phyloP scores from a whole-genome alignment of 176 grass and related monocot species.

The Lolium rigidum region DNA sequence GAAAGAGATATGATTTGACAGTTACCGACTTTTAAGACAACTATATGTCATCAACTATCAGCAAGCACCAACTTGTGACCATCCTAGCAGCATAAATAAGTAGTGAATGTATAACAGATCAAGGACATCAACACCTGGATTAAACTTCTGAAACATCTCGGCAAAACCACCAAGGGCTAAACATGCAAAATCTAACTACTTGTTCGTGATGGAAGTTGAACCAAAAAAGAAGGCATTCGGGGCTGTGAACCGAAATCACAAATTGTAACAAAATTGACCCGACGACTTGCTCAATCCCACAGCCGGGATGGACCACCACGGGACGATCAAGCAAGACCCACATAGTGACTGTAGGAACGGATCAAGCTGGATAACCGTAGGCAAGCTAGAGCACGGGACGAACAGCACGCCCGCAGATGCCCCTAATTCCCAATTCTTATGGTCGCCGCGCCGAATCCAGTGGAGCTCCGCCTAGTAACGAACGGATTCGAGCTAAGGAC shows the following conservation, averaged over 20 bases:
- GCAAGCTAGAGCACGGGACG: not conserved
- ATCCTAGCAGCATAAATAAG: not conserved
- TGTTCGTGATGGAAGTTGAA: not conserved
- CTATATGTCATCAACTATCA: not conserved
- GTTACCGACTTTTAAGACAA: not conserved
- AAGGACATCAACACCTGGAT: not conserved
- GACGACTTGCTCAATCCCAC: not conserved
- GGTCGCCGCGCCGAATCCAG: slow-evolving; percentile 10
- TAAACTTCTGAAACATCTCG: not conserved
- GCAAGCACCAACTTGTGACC: not conserved
- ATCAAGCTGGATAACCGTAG: not conserved
- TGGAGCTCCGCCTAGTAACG: not conserved
- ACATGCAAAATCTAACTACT: not conserved
- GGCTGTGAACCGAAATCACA: slow-evolving; percentile 5
- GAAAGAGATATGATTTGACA: slow-evolving; percentile 1
- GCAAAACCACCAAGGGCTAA: not conserved
- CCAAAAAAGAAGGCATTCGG: not conserved
- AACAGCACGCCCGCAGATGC: not conserved
- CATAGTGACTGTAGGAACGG: not conserved
- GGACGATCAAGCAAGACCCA: not conserved
- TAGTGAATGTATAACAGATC: not conserved
- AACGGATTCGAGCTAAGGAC: not conserved
- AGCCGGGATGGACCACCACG: not conserved
- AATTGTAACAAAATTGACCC: not conserved
- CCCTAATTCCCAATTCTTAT: not conserved